Evolutionary conservation across 2,329 filamentous ascomycete genomes (phyloP).

Genomic region (Hypoxylon sp.): DNA sequence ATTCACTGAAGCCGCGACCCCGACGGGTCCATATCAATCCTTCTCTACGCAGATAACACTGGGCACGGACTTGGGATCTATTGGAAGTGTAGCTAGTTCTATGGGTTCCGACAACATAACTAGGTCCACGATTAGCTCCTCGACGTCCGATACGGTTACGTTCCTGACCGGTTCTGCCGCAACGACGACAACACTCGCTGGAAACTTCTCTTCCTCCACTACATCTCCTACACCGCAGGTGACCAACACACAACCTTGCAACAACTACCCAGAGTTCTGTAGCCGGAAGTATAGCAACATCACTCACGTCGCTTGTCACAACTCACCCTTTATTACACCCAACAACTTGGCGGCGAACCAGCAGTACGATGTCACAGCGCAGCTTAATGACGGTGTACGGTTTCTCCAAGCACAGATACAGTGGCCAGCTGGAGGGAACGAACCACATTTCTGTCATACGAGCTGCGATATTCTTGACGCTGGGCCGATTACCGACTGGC

Average conservation of each 20-base stretch:
- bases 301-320: conserved; percentile 83
- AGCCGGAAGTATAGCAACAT: conserved; percentile 83
- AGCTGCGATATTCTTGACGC: conserved; percentile 85
- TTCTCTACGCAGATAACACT: conserved; percentile 62
- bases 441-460: conserved; percentile 85
- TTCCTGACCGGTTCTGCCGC: conserved; percentile 64
- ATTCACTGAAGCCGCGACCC: conserved; percentile 55
- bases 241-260: conserved; percentile 84
- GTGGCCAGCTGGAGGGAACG: conserved; percentile 64
- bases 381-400: conserved; percentile 83
- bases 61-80: conserved; percentile 47
- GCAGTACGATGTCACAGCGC: conserved; percentile 73
- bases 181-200: conserved; percentile 60
- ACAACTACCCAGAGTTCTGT: conserved; percentile 84
- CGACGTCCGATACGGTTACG: conserved; percentile 52
- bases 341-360: conserved; percentile 86
- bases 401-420: conserved; percentile 76
- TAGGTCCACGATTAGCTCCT: conserved; percentile 48
- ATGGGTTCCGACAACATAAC: conserved; percentile 54
- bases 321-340: conserved; percentile 80
- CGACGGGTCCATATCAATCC: conserved; percentile 63
- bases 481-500: conserved; percentile 82
- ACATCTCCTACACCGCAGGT: conserved; percentile 61
- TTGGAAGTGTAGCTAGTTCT: conserved; percentile 50
- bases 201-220: conserved; percentile 61